Conservation (phyloP, 148 eudicot species). For the Camellia lanceoleosa region DNA sequence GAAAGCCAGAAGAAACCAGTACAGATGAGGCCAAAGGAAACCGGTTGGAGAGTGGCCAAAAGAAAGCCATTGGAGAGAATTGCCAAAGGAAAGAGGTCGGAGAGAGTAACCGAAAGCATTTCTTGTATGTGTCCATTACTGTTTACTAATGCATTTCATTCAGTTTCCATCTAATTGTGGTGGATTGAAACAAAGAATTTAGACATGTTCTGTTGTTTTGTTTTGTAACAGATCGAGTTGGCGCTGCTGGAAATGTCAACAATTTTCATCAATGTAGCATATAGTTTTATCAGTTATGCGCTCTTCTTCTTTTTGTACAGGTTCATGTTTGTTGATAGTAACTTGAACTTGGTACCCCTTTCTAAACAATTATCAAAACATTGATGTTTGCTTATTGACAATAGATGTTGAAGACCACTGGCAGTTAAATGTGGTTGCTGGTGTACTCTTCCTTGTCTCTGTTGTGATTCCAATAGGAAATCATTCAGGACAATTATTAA, state of each 20-base stretch:
- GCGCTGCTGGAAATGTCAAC: not conserved
- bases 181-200: not conserved
- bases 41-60: not conserved
- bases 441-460: not conserved
- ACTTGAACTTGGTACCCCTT: not conserved
- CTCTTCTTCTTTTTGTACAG: not conserved
- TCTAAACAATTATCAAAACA: not conserved
- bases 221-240: not conserved
- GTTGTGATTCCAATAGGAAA: not conserved
- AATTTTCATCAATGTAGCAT: not conserved
- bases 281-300: not conserved
- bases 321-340: not conserved
- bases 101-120: not conserved
- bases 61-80: constrained; percentile 8
- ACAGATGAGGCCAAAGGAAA: constrained; percentile 10
- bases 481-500: too few relatives aligned
- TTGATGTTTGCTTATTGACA: not conserved
- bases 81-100: not conserved
- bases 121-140: not conserved
- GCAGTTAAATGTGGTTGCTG: not conserved
- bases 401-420: not conserved
- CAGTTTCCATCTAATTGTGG: not conserved
- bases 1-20: constrained; percentile 14
- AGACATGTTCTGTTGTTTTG: not conserved
- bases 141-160: not conserved